A percentile compares a stretch with the other conserved stretches of the same genome.
phyloP scores from a whole-genome alignment of 2,329 filamentous ascomycete species.

The Talaromyces sp. region DNA sequence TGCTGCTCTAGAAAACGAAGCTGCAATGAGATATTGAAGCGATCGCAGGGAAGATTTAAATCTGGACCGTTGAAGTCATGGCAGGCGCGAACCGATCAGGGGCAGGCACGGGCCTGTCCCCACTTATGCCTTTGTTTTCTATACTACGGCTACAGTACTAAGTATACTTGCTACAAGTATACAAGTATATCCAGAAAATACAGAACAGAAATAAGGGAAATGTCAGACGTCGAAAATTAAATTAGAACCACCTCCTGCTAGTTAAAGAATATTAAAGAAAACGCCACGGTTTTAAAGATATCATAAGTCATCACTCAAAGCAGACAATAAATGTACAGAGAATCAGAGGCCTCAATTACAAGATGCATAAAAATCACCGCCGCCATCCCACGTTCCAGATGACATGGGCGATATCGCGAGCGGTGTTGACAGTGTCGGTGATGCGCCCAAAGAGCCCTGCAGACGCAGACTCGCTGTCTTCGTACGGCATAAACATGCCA shows the following conservation, averaged over 20 bases:
- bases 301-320: background rate
- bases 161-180: too few relatives aligned
- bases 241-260: background rate
- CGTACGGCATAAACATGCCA: constrained; percentile 87
- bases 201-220: background rate
- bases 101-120: background rate
- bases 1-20: background rate
- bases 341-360: background rate
- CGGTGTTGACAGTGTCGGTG: constrained; percentile 68
- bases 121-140: background rate
- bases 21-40: background rate
- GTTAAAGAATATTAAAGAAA: background rate
- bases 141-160: too few relatives aligned
- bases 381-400: constrained; percentile 64
- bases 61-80: background rate
- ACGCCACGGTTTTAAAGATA: background rate
- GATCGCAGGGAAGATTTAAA: background rate
- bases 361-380: constrained; percentile 31
- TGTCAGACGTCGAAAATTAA: background rate
- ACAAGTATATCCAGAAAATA: too few relatives aligned
- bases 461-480: constrained; percentile 61
- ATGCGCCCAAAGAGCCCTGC: constrained; percentile 70
- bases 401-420: constrained; percentile 58
- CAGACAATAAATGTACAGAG: background rate
- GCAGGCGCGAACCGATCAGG: background rate